Conservation (phyloP, 73 alveolate genomes). For the Effrenium voratum region DNA sequence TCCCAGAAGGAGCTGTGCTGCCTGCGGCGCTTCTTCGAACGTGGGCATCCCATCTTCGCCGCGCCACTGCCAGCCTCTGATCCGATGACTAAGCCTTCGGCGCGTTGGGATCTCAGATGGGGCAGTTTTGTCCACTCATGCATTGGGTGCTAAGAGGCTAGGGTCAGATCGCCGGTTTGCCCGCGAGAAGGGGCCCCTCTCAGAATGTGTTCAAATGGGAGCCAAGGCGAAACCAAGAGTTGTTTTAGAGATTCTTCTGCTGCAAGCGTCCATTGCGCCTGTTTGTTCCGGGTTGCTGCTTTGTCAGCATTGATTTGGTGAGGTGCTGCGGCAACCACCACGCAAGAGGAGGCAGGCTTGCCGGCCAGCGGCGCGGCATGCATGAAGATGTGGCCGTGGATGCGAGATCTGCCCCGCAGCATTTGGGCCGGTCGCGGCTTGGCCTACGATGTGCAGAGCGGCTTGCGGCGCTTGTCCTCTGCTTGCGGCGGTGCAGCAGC, state of each 20-base stretch:
- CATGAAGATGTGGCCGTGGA: constrained; percentile 68
- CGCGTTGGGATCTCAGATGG: too few relatives aligned
- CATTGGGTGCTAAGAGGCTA: background rate
- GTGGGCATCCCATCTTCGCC: background rate
- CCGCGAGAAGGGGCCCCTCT: too few relatives aligned
- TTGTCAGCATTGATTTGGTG: too few relatives aligned
- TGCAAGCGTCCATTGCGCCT: too few relatives aligned
- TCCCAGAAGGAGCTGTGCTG: background rate
- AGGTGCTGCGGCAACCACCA: too few relatives aligned
- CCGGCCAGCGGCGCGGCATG: background rate
- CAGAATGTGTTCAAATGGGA: too few relatives aligned
- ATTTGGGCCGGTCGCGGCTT: constrained; percentile 38
- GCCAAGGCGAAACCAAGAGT: too few relatives aligned
- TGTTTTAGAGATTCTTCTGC: too few relatives aligned
- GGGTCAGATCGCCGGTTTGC: too few relatives aligned
- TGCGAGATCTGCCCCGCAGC: constrained; percentile 4
- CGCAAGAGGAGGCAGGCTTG: too few relatives aligned
- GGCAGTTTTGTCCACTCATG: background rate
- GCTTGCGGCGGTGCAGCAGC: constrained; percentile 19
- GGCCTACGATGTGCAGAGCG: constrained; percentile 15
- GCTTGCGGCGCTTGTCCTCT: background rate
- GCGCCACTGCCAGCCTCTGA: too few relatives aligned
- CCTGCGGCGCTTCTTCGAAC: background rate
- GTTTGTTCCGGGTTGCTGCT: too few relatives aligned
- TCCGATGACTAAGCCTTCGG: background rate